phyloP scores from a whole-genome alignment of 257 asterid species.

The Rehmannia glutinosa region DNA sequence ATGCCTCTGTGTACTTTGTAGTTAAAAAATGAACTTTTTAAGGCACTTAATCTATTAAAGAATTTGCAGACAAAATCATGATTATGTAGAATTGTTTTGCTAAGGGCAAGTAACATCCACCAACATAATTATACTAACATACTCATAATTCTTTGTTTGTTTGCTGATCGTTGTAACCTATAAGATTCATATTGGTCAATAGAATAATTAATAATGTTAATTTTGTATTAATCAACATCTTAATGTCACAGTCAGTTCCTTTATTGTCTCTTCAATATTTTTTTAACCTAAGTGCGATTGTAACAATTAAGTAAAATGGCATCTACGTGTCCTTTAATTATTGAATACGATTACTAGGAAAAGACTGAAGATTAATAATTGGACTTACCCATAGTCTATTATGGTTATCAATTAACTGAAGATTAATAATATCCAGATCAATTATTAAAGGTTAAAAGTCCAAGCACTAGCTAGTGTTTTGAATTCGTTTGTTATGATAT shows the following conservation, averaged over 20 bases:
- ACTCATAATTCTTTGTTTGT: conserved; percentile 4
- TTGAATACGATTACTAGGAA: too few relatives aligned
- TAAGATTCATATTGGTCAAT: conserved; percentile 9
- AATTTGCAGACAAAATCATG: neutral
- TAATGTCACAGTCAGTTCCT: conserved; percentile 13
- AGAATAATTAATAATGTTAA: conserved; percentile 3
- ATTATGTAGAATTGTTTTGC: neutral
- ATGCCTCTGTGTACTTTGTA: too few relatives aligned
- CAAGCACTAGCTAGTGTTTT: too few relatives aligned
- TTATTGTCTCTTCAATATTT: neutral
- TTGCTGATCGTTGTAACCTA: conserved; percentile 6
- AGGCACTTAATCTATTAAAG: neutral
- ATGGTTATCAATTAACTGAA: too few relatives aligned
- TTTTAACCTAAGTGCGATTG: neutral
- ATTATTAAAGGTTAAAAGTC: too few relatives aligned
- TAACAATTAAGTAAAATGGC: conserved; percentile 1
- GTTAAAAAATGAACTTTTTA: neutral
- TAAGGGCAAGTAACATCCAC: conserved; percentile 20
- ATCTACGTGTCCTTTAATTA: neutral
- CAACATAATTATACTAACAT: too few relatives aligned
- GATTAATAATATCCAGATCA: too few relatives aligned
- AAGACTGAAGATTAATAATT: too few relatives aligned
- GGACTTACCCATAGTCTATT: too few relatives aligned
- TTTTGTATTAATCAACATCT: too few relatives aligned
- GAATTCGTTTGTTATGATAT: too few relatives aligned